Evolutionary conservation across 2,329 filamentous ascomycete species (phyloP).

Genomic region (Sclerotinia minor): DNA sequence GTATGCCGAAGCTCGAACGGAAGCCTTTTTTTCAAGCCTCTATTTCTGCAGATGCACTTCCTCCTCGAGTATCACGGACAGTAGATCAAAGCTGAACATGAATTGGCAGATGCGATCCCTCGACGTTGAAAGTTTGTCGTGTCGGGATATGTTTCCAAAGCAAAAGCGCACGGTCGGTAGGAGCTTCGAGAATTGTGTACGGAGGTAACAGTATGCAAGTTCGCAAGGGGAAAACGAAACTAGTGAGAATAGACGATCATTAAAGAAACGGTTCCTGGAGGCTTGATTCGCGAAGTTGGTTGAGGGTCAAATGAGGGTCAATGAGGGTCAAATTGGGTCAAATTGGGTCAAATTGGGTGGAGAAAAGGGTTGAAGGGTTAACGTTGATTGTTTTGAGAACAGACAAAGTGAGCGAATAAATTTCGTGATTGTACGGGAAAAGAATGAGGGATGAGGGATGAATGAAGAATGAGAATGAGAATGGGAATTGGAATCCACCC

Average conservation of each 20-base stretch:
- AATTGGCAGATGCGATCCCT: slow-evolving; percentile 35
- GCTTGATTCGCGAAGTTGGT: slow-evolving; percentile 16
- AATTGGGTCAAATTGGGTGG: slow-evolving; percentile 7
- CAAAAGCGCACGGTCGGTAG: slow-evolving; percentile 19
- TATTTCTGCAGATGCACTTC: slow-evolving; percentile 31
- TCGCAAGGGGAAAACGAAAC: slow-evolving; percentile 20
- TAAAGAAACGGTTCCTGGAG: slow-evolving; percentile 19
- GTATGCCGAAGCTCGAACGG: slow-evolving; percentile 25
- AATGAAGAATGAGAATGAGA: not conserved
- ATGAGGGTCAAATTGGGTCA: slow-evolving; percentile 5
- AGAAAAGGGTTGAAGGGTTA: slow-evolving; percentile 11
- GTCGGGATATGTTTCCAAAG: slow-evolving; percentile 19
- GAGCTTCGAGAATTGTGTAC: slow-evolving; percentile 23
- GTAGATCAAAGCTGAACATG: slow-evolving; percentile 33
- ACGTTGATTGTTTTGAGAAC: not conserved
- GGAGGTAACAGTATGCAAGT: slow-evolving; percentile 17
- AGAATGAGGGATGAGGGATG: slow-evolving; percentile 14
- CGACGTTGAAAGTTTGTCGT: slow-evolving; percentile 27
- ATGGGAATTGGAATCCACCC: not conserved
- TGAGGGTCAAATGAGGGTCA: not conserved
- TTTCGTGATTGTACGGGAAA: not conserved
- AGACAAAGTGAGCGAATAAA: slow-evolving; percentile 7
- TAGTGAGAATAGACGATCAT: slow-evolving; percentile 22
- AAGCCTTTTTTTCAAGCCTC: slow-evolving; percentile 28
- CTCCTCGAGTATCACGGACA: slow-evolving; percentile 33